Evolutionary conservation across 768 basidiomycete genomes (phyloP).

Genomic region (Cystofilobasidium capitatum): DNA sequence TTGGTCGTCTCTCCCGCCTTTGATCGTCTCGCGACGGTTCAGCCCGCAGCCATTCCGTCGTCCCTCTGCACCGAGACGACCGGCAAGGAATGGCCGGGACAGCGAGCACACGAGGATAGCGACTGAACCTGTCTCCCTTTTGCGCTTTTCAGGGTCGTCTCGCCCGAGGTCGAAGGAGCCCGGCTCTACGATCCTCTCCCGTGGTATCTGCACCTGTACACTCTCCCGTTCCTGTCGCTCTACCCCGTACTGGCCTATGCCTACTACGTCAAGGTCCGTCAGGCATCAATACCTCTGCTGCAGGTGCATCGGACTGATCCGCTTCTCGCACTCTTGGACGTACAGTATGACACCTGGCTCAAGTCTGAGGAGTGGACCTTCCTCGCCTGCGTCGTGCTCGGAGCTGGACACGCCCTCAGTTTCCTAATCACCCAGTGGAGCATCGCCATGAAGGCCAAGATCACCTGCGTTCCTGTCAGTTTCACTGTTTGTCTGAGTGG

Average conservation of each 20-base stretch:
- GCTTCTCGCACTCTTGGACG: too few relatives aligned
- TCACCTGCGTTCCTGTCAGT: constrained; percentile 65
- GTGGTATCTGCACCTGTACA: constrained; percentile 37
- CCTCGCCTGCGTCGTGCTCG: constrained; percentile 73
- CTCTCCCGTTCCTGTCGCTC: constrained; percentile 39
- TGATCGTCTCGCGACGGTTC: too few relatives aligned
- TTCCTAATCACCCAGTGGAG: constrained; percentile 90
- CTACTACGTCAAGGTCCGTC: constrained; percentile 59
- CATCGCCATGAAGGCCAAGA: constrained; percentile 61
- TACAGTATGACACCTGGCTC: constrained; percentile 29
- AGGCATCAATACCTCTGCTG: constrained; percentile 35
- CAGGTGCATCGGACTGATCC: background rate
- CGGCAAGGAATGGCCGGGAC: too few relatives aligned
- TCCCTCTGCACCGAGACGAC: too few relatives aligned
- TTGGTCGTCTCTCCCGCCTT: too few relatives aligned
- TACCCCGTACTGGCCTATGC: constrained; percentile 54
- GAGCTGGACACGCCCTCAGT: constrained; percentile 79
- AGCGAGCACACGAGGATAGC: background rate
- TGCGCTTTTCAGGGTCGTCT: constrained; percentile 24
- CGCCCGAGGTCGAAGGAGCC: constrained; percentile 39
- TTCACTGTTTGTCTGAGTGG: constrained; percentile 11
- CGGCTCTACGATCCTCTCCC: constrained; percentile 42
- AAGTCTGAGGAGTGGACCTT: constrained; percentile 90
- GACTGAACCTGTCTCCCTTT: background rate
- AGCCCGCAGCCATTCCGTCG: too few relatives aligned